Base-by-base conservation (phyloP, 2,329 filamentous ascomycete genomes). In the Fusarium sulawesiense region DNA sequence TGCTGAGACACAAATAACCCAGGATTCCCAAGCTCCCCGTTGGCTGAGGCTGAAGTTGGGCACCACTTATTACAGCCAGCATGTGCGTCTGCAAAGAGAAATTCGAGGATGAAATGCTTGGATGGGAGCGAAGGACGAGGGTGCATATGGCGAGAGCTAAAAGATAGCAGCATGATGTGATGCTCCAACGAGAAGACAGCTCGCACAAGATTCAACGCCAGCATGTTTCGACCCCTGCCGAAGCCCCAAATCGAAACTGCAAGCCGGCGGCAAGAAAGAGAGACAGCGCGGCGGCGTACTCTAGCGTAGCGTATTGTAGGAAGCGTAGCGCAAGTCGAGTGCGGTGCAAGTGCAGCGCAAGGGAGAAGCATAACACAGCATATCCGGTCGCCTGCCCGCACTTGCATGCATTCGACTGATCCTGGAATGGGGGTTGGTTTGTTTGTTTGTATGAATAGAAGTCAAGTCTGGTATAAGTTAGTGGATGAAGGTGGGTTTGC, bases 1-100 rank as follows among this genome's bases (percentile, higher is more conserved):
- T 70, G 72, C 40, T 70, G 72, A 74, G 72, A 74, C 72, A 75
- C 62, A 54, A 66, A 40, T 66, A 49, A 53, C 48, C 48, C 30
- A 53, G 48, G 20, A 40, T 61, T 66, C 34, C 55, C 62, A 66
- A 48, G 32, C 25, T 66, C 37, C 56, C 25, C 23, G 65, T 69
- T 69, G 66, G 66, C 40, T 57, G 41, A 23, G 10, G 21, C 32
- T 25, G 48, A 58, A 56, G 60, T 59, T 50, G 60, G 60, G 68
- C 64, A 55, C 68, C 68, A 71, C 68, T 46, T 60, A 49, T 69
- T 68, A 32, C 32, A 59, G 46, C 42, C 57, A 68, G 64, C 49
- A 44, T 65, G 55, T 66, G 62, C 60, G 47, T 54, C 66, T 71
- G 68, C 55, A 64, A 53, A 64, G 40, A 54, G 51, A 41, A 41